phyloP scores from a whole-genome alignment of 805 yeast species.

The Komagataella ulmi region DNA sequence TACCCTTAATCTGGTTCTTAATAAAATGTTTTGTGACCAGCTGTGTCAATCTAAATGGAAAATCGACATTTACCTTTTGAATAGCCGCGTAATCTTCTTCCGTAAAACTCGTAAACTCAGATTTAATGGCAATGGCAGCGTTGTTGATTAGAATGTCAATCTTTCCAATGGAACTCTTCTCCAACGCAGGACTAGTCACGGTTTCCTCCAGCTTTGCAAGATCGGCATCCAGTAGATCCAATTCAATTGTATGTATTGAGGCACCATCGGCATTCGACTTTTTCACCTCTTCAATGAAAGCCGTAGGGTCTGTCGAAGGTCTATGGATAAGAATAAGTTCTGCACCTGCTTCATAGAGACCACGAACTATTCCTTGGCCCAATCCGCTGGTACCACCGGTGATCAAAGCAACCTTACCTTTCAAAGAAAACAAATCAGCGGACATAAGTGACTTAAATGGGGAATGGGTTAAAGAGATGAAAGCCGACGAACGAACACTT shows the following conservation, averaged over 20 bases:
- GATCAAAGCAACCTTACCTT: slow-evolving; percentile 27
- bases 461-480: not conserved
- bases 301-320: slow-evolving; percentile 16
- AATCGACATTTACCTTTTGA: slow-evolving; percentile 24
- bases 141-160: slow-evolving; percentile 20
- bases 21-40: slow-evolving; percentile 23
- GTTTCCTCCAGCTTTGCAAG: slow-evolving; percentile 15
- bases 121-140: slow-evolving; percentile 21
- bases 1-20: slow-evolving; percentile 19
- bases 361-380: slow-evolving; percentile 38
- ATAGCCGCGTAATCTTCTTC: slow-evolving; percentile 24
- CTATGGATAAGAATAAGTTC: slow-evolving; percentile 25
- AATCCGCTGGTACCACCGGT: slow-evolving; percentile 50
- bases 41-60: slow-evolving; percentile 23
- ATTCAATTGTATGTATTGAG: slow-evolving; percentile 12
- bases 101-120: slow-evolving; percentile 20
- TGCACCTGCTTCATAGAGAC: slow-evolving; percentile 38
- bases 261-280: slow-evolving; percentile 14
- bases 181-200: slow-evolving; percentile 18
- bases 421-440: slow-evolving; percentile 21
- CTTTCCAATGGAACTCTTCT: slow-evolving; percentile 14
- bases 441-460: slow-evolving; percentile 2
- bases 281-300: slow-evolving; percentile 14
- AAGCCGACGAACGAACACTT: not conserved
- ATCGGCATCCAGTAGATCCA: slow-evolving; percentile 14